These are phyloP conservation scores for Artemisia tridentata DNA, from an alignment of 129 eudicot genomes.

Conservation along the genomic window DNA sequence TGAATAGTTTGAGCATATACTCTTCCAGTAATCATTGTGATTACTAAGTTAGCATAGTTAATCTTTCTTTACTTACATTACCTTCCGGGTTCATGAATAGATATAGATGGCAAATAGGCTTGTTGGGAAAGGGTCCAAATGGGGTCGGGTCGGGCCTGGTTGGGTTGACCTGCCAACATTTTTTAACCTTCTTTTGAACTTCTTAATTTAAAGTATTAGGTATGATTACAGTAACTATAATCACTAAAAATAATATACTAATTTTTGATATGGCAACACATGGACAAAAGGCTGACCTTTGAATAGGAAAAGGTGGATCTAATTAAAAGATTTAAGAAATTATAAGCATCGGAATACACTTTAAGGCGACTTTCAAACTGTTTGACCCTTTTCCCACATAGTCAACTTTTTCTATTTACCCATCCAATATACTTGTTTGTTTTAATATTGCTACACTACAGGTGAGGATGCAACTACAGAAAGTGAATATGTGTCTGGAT, in stretches of 20 bases:
- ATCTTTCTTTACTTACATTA: background rate
- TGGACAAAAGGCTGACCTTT: too few relatives aligned
- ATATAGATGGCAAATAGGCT: too few relatives aligned
- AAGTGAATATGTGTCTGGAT: constrained; percentile 57
- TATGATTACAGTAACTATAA: too few relatives aligned
- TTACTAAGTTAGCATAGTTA: constrained; percentile 4
- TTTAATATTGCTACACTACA: constrained; percentile 26
- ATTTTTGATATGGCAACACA: too few relatives aligned
- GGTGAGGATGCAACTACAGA: constrained; percentile 76
- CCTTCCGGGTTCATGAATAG: background rate
- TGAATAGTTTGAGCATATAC: constrained; percentile 8
- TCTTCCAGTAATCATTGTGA: background rate
- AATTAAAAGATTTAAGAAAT: background rate
- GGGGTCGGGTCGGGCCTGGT: background rate
- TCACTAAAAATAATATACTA: too few relatives aligned
- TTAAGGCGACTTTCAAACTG: too few relatives aligned
- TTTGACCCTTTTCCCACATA: background rate
- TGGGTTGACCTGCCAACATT: background rate
- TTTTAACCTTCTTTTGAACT: too few relatives aligned
- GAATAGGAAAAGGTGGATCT: too few relatives aligned
- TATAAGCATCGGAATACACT: too few relatives aligned
- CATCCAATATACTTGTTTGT: constrained; percentile 15
- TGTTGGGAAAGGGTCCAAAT: too few relatives aligned
- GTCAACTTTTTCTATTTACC: background rate
- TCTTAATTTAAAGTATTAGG: too few relatives aligned